Evolutionary conservation across 1,284 basidiomycete genomes (phyloP), one percentile per base, ranked within the genome.

Genomic region (Papiliotrema fonsecae): DNA sequence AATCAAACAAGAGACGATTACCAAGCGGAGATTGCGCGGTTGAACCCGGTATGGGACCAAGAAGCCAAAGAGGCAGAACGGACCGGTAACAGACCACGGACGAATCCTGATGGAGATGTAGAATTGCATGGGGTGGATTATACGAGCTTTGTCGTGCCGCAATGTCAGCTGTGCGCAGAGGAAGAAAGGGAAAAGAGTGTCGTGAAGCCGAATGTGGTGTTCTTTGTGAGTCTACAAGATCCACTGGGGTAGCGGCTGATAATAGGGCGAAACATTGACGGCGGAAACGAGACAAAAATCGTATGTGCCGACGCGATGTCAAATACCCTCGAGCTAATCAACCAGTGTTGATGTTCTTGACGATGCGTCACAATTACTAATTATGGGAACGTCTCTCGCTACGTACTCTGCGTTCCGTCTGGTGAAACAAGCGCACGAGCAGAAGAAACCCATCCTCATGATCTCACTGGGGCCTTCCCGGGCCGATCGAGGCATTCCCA

Each of bases 41-140:
- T 82, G 21, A 96, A 96, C 68, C 91, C 89, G 0, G 73, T 77
- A 37, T 94, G 90, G 90, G 81, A 81, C 47, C 76, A 77, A 11
- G 87, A 83, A 61, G 77, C 81, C 6, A 79, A 82, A 45, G 81
- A 86, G 51, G 74, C 88, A 34, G 84, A 85, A 62, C 72, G 76
- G 30, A 82, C 80, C 0, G 83, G 84, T 16, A 64, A 60, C 19
- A 78, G 81, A 51, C 85, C 82, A 1, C 79, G 87, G 49, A 91
- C 87, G 14, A 94, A 94, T 65, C 91, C 91, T 5, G 92, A 93
- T 61, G 91, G 91, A 64, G 91, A 93, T 75, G 89, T 91, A 55
- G 87, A 83, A n/a, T 72, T 92, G 14, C 83, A 85, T 50, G 86
- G 85, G 3, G 80, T 85, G 3, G 79, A 82, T 13, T 91, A 88